These are phyloP conservation scores for Babjeviella inositovora DNA, from an alignment of 805 yeast genomes.

Conservation along the genomic window DNA sequence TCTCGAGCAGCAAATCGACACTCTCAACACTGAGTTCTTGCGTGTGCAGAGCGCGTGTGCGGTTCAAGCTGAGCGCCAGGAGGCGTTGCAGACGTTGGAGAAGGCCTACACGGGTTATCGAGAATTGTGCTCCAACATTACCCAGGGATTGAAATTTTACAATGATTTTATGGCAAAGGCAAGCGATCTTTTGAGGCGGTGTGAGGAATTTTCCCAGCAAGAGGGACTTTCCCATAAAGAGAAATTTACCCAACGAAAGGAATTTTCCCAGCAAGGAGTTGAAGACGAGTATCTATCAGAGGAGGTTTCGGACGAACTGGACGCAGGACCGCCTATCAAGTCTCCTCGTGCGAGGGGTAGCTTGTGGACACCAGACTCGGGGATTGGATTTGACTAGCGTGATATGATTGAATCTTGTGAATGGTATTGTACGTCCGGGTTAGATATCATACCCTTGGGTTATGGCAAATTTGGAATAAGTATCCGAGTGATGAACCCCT, in stretches of 20 bases:
- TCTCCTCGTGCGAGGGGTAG: constrained; percentile 3
- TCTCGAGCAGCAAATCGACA: constrained; percentile 8
- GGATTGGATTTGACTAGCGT: constrained; percentile 8
- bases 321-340: no score
- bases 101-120: constrained; percentile 28
- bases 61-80: constrained; percentile 20
- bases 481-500: no score
- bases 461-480: no score
- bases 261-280: constrained; percentile 26
- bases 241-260: no score
- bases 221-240: no score
- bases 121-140: constrained; percentile 42
- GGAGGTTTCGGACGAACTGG: constrained; percentile 7
- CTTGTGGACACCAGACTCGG: constrained; percentile 9
- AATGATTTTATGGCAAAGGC: constrained; percentile 35
- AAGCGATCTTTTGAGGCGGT: constrained; percentile 22
- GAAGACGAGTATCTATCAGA: constrained; percentile 36
- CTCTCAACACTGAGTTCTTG: constrained; percentile 7
- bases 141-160: constrained; percentile 62
- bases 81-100: constrained; percentile 34
- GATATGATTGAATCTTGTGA: no score
- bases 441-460: no score
- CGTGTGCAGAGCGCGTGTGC: constrained; percentile 6
- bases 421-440: no score
- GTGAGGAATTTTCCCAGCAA: constrained; percentile 35